Evolutionary conservation across 2,329 filamentous ascomycete species (phyloP).

Genomic region (Fusarium citri): DNA sequence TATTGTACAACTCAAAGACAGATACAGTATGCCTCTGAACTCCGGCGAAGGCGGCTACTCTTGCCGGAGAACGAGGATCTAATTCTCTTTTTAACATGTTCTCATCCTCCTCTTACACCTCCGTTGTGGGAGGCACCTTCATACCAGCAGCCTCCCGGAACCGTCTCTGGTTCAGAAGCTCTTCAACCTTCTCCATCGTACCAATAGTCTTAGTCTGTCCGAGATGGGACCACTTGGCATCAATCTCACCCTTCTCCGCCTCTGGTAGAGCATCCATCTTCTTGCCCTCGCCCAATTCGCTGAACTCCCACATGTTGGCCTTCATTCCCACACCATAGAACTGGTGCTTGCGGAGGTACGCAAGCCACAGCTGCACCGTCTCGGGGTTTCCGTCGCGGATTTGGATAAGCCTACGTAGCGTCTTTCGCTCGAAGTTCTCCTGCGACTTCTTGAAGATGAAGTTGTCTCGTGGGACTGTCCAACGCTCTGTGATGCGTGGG

Average conservation of each 20-base stretch:
- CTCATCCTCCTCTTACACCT: constrained; percentile 13
- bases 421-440: constrained; percentile 97
- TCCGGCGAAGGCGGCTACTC: constrained; percentile 22
- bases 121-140: constrained; percentile 41
- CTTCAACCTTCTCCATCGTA: constrained; percentile 67
- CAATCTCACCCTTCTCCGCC: constrained; percentile 51
- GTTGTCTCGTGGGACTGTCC: constrained; percentile 89
- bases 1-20: constrained; percentile 45
- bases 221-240: constrained; percentile 66
- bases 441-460: constrained; percentile 98
- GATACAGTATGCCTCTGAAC: constrained; percentile 22
- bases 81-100: background rate
- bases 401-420: constrained; percentile 85
- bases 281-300: constrained; percentile 67
- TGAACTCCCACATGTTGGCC: constrained; percentile 94
- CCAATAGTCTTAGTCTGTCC: constrained; percentile 63
- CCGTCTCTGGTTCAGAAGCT: constrained; percentile 65
- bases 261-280: constrained; percentile 42
- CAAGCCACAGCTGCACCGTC: constrained; percentile 90
- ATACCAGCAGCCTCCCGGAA: constrained; percentile 55
- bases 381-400: constrained; percentile 93
- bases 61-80: background rate
- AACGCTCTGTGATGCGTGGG: constrained; percentile 87
- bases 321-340: constrained; percentile 99
- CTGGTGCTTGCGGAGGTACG: constrained; percentile 90